Percentiles rank a stretch among this genome's conserved stretches.
These are phyloP conservation scores for Zygoascus hellenicus DNA, from an alignment of 1,139 yeast genomes.

Conservation along the genomic window DNA sequence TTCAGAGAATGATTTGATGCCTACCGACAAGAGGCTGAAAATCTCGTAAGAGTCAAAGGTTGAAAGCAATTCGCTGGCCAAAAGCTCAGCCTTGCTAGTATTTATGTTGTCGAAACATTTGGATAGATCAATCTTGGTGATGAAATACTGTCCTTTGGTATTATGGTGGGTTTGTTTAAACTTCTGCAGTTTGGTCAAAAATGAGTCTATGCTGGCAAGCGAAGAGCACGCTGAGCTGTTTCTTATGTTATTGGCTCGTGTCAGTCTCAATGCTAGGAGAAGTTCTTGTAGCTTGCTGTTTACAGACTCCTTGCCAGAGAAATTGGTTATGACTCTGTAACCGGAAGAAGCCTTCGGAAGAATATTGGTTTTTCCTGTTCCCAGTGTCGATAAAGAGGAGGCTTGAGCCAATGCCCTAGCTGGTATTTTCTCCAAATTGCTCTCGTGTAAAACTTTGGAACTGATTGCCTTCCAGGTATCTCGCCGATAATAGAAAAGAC, in stretches of 20 bases:
- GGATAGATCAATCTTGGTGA: conserved; percentile 69
- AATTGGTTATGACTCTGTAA: conserved; percentile 15
- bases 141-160: conserved; percentile 40
- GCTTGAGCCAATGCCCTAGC: background rate
- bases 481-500: conserved; percentile 52
- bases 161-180: conserved; percentile 15
- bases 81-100: conserved; percentile 37
- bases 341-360: conserved; percentile 18
- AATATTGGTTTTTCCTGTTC: conserved; percentile 29
- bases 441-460: conserved; percentile 17
- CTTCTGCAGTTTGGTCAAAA: conserved; percentile 16
- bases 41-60: background rate
- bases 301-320: conserved; percentile 19
- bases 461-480: conserved; percentile 51
- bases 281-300: conserved; percentile 28
- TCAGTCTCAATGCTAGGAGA: conserved; percentile 19
- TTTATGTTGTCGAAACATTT: conserved; percentile 78
- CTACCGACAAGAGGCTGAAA: background rate
- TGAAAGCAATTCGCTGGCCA: conserved; percentile 20
- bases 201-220: conserved; percentile 12
- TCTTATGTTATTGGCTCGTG: too few species aligned
- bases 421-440: conserved; percentile 13
- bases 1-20: background rate
- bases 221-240: background rate
- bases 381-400: conserved; percentile 30